Evolutionary conservation across 1,139 yeast genomes (phyloP).

Genomic region (Candida sp.): DNA sequence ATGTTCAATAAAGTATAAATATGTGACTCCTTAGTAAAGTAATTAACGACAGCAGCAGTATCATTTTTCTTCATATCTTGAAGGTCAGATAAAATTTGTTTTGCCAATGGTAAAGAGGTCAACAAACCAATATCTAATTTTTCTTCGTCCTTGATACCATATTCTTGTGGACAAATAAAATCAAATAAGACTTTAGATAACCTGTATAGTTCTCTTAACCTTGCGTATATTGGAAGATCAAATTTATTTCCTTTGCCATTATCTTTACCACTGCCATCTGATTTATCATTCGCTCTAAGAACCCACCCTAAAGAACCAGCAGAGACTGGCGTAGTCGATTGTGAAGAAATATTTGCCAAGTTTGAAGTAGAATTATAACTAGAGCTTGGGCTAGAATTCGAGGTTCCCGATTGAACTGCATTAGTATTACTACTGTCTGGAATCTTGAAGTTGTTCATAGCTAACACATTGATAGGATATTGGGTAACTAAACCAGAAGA

Average conservation of each 20-base stretch:
- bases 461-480: conserved; percentile 77
- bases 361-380: conserved; percentile 26
- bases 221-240: conserved; percentile 75
- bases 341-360: conserved; percentile 20
- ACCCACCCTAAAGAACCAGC: conserved; percentile 81
- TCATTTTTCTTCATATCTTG: conserved; percentile 76
- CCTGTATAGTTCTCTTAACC: conserved; percentile 83
- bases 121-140: conserved; percentile 93
- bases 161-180: conserved; percentile 97
- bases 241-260: conserved; percentile 52
- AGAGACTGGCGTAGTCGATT: conserved; percentile 31
- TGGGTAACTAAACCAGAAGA: conserved; percentile 67
- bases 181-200: conserved; percentile 93
- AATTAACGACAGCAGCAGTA: conserved; percentile 80
- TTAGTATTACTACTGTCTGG: conserved; percentile 23
- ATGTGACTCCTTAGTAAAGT: conserved; percentile 96
- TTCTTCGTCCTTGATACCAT: conserved; percentile 95
- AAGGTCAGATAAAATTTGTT: conserved; percentile 79
- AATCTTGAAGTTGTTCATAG: conserved; percentile 71
- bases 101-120: conserved; percentile 92
- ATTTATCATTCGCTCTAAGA: conserved; percentile 44
- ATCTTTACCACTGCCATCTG: conserved; percentile 1
- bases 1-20: conserved; percentile 91
- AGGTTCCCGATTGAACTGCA: conserved; percentile 9
- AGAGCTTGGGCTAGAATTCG: conserved; percentile 12